A percentile compares a stretch with the other conserved stretches of the same genome.
These are phyloP conservation scores for Tylopilus rubrobrunneus DNA, from an alignment of 768 basidiomycete genomes.

Conservation along the genomic window DNA sequence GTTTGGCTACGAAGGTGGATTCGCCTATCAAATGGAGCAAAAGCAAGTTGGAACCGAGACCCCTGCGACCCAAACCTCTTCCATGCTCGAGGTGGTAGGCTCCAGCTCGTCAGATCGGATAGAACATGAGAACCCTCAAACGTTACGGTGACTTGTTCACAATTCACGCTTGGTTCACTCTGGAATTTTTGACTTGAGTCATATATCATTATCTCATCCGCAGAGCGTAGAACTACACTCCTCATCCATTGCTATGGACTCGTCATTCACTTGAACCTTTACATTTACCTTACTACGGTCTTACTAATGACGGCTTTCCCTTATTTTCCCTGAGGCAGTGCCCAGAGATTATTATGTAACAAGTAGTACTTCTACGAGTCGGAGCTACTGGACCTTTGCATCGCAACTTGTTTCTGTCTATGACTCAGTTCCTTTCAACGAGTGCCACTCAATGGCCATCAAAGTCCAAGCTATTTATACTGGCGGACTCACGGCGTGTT, in stretches of 20 bases:
- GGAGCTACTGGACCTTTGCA: no score
- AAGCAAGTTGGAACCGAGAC: background rate
- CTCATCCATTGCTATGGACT: background rate
- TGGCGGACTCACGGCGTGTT: no score
- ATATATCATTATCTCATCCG: background rate
- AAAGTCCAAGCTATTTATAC: no score
- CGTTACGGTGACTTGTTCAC: background rate
- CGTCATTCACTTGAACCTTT: background rate
- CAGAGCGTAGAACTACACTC: background rate
- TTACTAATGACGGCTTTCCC: background rate
- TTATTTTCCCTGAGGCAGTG: background rate
- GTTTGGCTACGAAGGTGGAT: no score
- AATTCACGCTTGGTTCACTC: no score
- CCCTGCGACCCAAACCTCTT: slow-evolving; percentile 1
- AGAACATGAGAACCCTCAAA: background rate
- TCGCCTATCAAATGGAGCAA: slow-evolving; percentile 14
- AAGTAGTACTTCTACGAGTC: background rate
- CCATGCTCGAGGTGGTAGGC: background rate
- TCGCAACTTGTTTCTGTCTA: no score
- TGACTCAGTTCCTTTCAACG: background rate
- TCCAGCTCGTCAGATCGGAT: background rate
- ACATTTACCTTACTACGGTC: background rate
- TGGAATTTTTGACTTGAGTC: background rate
- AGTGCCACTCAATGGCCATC: background rate
- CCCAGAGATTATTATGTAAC: background rate